Conservation (phyloP, 306 rosid species). For the Fragaria nilgerrensis region DNA sequence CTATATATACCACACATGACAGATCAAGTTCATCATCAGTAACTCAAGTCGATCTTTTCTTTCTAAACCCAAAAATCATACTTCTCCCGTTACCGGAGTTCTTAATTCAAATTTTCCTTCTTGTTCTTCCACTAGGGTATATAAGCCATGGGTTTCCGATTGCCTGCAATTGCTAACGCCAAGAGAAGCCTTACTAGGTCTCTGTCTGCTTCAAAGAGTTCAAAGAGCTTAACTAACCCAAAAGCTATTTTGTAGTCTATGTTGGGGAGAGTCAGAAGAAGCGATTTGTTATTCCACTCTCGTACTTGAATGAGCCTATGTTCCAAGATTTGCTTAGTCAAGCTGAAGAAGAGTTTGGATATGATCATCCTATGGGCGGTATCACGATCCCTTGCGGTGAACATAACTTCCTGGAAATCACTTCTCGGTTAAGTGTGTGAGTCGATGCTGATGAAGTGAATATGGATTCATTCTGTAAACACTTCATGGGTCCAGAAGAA, state of each 20-base stretch:
- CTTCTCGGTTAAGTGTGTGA: not conserved
- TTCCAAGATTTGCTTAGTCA: too few species aligned
- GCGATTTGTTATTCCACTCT: too few species aligned
- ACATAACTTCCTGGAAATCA: slow-evolving; percentile 18
- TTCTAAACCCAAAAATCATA: not conserved
- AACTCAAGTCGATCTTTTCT: slow-evolving; percentile 15
- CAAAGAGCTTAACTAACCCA: not conserved
- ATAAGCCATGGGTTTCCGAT: not conserved
- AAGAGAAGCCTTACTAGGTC: not conserved
- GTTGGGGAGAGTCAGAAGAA: too few species aligned
- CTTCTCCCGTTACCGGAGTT: not conserved
- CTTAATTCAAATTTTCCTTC: not conserved
- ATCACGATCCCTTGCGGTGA: slow-evolving; percentile 20
- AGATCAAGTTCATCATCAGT: not conserved
- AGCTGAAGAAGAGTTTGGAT: slow-evolving; percentile 15
- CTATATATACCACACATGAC: not conserved
- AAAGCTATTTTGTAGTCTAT: slow-evolving; percentile 7
- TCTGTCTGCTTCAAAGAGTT: not conserved
- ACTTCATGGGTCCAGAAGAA: not conserved
- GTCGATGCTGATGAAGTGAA: not conserved
- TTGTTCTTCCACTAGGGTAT: not conserved
- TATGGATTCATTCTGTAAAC: not conserved
- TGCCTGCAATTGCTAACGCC: not conserved
- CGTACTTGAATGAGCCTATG: too few species aligned
- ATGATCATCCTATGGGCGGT: slow-evolving; percentile 21